Evolutionary conservation across 2,329 filamentous ascomycete species (phyloP).

Genomic region (Delphinella strobiligena): DNA sequence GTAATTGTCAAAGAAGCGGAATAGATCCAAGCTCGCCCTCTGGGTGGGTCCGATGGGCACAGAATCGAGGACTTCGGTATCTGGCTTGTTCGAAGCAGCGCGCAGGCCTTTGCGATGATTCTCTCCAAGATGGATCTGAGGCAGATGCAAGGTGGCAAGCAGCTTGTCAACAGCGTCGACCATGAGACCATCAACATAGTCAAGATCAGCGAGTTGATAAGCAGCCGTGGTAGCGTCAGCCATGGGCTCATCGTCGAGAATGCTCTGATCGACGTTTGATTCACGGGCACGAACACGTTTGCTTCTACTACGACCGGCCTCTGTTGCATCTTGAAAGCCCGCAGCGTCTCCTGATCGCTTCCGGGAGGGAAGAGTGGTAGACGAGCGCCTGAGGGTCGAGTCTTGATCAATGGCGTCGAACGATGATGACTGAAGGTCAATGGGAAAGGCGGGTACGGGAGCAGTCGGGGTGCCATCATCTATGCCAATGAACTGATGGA

Average conservation of each 20-base stretch:
- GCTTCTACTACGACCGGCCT: conserved; percentile 46
- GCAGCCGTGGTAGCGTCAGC: conserved; percentile 2
- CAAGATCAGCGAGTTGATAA: conserved; percentile 6
- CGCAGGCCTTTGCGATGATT: conserved; percentile 4
- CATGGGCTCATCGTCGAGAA: conserved; percentile 27
- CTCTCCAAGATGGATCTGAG: background rate
- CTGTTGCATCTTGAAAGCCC: conserved; percentile 44
- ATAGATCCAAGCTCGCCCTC: conserved; percentile 1
- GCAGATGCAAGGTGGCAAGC: background rate
- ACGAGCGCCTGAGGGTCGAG: no score
- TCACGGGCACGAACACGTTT: conserved; percentile 50
- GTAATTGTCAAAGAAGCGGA: conserved; percentile 14
- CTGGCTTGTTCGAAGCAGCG: background rate
- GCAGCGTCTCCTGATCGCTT: conserved; percentile 51
- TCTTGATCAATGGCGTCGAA: no score
- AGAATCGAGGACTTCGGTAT: background rate
- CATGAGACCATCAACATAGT: conserved; percentile 5
- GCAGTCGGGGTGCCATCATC: conserved; percentile 18
- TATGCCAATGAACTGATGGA: conserved; percentile 20
- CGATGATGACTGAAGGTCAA: background rate
- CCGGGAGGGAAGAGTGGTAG: conserved; percentile 31
- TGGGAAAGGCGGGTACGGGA: conserved; percentile 3
- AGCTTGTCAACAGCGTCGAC: conserved; percentile 4
- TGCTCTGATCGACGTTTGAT: conserved; percentile 28
- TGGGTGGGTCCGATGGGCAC: background rate